These are phyloP conservation scores for Phaeosphaeria sp. DNA, from an alignment of 2,329 filamentous ascomycete genomes.

Conservation along the genomic window DNA sequence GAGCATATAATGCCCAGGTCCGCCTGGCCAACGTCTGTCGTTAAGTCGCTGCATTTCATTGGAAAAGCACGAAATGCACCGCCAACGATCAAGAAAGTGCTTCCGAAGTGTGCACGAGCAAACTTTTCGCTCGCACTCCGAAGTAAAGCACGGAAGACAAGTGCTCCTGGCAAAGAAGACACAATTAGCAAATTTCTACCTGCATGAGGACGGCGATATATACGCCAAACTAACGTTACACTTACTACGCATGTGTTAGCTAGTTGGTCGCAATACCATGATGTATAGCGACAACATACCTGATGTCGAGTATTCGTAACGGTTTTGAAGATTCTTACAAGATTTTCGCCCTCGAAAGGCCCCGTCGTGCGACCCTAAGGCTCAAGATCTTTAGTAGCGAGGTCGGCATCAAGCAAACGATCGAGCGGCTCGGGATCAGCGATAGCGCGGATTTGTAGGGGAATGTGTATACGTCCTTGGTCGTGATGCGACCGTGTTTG, in stretches of 20 bases:
- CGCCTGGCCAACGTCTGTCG: too few relatives aligned
- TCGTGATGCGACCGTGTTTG: conserved; percentile 22
- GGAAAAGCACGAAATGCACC: conserved; percentile 20
- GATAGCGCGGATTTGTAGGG: conserved; percentile 13
- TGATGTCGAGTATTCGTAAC: too few relatives aligned
- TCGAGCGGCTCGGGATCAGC: conserved; percentile 24
- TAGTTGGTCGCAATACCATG: too few relatives aligned
- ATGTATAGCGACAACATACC: too few relatives aligned
- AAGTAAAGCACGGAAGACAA: too few relatives aligned
- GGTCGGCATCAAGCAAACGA: conserved; percentile 26
- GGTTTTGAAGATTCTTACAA: conserved; percentile 5
- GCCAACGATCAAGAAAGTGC: conserved; percentile 26
- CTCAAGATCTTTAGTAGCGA: too few relatives aligned
- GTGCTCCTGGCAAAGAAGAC: too few relatives aligned
- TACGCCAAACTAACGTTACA: too few relatives aligned
- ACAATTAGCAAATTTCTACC: too few relatives aligned
- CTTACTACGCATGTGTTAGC: too few relatives aligned
- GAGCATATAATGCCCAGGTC: neutral
- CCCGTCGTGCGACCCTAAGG: conserved; percentile 14
- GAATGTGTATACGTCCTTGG: conserved; percentile 28
- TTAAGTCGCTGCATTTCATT: neutral
- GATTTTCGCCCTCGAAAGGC: conserved; percentile 23
- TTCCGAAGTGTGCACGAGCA: conserved; percentile 25
- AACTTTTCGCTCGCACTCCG: too few relatives aligned
- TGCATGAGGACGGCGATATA: too few relatives aligned